A percentile compares a stretch with the other conserved stretches of the same genome.
Conservation (phyloP, 495 filamentous ascomycete genomes). For the Tuber calosporum region DNA sequence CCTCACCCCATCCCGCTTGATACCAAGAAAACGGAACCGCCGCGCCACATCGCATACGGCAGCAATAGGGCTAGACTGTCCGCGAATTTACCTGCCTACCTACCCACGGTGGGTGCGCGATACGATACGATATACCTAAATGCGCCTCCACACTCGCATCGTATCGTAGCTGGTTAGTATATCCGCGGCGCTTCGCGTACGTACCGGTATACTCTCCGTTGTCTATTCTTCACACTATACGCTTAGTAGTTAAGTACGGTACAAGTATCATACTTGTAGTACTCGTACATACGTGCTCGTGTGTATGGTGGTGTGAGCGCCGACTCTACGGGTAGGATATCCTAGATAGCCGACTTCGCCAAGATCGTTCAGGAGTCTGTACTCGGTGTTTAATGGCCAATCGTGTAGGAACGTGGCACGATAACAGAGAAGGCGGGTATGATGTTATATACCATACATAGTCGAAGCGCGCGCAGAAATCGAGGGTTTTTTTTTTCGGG, state of each 20-base stretch:
- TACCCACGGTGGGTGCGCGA: background rate
- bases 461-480: background rate
- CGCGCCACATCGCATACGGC: background rate
- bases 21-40: background rate
- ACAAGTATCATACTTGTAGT: no score
- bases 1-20: background rate
- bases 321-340: background rate
- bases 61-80: background rate
- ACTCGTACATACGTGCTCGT: background rate
- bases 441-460: background rate
- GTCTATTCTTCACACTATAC: background rate
- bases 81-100: background rate
- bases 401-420: background rate
- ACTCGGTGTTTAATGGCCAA: background rate
- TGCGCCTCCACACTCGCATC: background rate
- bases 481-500: background rate
- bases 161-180: background rate
- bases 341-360: background rate
- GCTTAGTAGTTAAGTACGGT: background rate
- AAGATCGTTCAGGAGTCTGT: background rate
- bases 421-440: background rate
- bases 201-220: background rate
- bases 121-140: background rate
- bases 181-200: background rate
- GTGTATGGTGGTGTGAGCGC: background rate